These are phyloP conservation scores for Mortierella sp. DNA, from an alignment of 371 early-diverging fungal genomes.

Conservation along the genomic window DNA sequence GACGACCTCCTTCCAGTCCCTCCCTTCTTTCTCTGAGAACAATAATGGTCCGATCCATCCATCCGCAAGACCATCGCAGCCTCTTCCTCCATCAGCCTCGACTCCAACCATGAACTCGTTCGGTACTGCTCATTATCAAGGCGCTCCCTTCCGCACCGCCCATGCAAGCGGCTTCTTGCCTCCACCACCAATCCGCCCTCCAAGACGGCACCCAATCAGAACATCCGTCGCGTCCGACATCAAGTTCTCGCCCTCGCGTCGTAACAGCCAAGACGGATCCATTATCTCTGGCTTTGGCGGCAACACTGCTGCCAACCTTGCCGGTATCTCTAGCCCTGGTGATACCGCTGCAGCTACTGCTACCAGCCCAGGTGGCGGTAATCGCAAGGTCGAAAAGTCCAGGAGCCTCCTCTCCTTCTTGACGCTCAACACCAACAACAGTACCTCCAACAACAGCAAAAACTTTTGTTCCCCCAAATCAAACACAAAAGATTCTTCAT, in stretches of 20 bases:
- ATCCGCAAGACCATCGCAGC: neutral
- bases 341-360: no score
- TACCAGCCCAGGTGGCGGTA: neutral
- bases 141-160: neutral
- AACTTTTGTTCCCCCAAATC: neutral
- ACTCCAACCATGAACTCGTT: neutral
- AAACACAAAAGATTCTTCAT: neutral
- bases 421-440: neutral
- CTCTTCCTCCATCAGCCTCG: neutral
- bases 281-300: slow-evolving; percentile 1
- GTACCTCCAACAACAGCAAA: neutral
- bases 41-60: neutral
- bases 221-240: neutral
- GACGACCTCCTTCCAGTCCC: neutral
- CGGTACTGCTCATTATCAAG: neutral
- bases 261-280: neutral
- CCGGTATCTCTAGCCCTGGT: no score
- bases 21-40: neutral
- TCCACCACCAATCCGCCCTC: slow-evolving; percentile 1
- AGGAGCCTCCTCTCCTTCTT: neutral
- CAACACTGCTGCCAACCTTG: neutral
- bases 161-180: neutral
- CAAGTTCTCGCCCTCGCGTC: neutral
- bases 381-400: neutral
- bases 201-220: neutral